Conservation (phyloP, 78 protist genomes). For the Pigoraptor vietnamica region DNA sequence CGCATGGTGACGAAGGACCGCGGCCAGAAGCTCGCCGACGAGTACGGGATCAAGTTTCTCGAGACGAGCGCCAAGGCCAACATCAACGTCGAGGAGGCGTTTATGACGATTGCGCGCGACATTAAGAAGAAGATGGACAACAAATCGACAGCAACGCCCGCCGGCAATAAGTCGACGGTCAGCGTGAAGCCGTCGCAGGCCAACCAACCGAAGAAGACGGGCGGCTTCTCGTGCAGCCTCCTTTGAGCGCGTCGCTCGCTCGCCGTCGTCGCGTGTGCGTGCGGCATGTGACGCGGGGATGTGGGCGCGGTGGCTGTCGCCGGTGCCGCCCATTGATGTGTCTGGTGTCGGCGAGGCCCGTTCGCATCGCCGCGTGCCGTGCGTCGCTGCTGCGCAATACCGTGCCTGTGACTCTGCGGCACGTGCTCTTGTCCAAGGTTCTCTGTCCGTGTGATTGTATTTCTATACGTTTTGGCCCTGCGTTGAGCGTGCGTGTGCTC, state of each 20-base stretch:
- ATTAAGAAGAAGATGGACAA: constrained; percentile 41
- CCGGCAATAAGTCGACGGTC: background rate
- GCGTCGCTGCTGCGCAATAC: no score
- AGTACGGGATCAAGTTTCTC: constrained; percentile 40
- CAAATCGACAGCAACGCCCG: constrained; percentile 15
- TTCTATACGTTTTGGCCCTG: no score
- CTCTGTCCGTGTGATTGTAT: no score
- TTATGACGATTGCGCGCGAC: constrained; percentile 17
- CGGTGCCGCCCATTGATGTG: no score
- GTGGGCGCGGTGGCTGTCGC: background rate
- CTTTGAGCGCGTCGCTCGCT: background rate
- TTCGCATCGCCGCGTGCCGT: no score
- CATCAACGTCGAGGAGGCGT: constrained; percentile 61
- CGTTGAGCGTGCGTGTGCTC: background rate
- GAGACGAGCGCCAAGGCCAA: constrained; percentile 42
- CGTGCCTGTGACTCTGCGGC: no score
- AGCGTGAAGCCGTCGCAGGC: background rate
- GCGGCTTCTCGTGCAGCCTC: background rate
- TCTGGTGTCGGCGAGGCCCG: no score
- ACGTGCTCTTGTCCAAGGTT: no score
- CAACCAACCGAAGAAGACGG: background rate
- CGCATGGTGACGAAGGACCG: constrained; percentile 46
- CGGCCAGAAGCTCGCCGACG: constrained; percentile 50
- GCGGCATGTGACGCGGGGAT: background rate
- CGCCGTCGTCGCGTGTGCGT: background rate